Conservation (phyloP, 345 rosid species). For the Sonneratia alba region DNA sequence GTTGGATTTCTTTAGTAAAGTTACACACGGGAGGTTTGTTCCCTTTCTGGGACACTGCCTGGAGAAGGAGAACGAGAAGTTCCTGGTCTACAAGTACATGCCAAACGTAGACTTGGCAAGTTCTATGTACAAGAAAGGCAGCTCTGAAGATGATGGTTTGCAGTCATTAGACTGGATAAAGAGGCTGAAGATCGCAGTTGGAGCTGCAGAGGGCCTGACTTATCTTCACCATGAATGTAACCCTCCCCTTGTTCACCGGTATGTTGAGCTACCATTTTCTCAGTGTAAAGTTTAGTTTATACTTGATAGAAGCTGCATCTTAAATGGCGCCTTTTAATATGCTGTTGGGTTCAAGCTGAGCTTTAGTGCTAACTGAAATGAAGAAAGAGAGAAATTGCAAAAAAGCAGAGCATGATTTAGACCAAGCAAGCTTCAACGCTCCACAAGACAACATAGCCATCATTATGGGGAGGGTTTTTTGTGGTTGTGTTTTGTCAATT, state of each 20-base stretch:
- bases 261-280: conserved; percentile 9
- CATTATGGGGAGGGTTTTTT: too few species aligned
- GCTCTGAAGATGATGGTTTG: conserved; percentile 46
- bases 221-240: conserved; percentile 87
- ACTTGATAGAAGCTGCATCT: background rate
- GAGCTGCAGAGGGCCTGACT: conserved; percentile 86
- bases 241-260: conserved; percentile 93
- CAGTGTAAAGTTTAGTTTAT: background rate
- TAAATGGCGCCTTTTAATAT: background rate
- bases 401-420: too few species aligned
- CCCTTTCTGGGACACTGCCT: conserved; percentile 81
- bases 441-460: too few species aligned
- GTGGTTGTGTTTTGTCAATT: too few species aligned
- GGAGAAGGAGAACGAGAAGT: conserved; percentile 73
- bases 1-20: conserved; percentile 72
- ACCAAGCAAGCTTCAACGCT: background rate
- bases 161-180: conserved; percentile 98
- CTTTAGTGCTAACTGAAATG: background rate
- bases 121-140: conserved; percentile 55
- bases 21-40: conserved; percentile 63
- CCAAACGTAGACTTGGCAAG: conserved; percentile 76
- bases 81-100: conserved; percentile 79
- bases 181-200: conserved; percentile 87
- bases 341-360: background rate
- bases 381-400: conserved; percentile 33